Conservation (phyloP, 2,329 filamentous ascomycete genomes). For the Penicillium expansum region DNA sequence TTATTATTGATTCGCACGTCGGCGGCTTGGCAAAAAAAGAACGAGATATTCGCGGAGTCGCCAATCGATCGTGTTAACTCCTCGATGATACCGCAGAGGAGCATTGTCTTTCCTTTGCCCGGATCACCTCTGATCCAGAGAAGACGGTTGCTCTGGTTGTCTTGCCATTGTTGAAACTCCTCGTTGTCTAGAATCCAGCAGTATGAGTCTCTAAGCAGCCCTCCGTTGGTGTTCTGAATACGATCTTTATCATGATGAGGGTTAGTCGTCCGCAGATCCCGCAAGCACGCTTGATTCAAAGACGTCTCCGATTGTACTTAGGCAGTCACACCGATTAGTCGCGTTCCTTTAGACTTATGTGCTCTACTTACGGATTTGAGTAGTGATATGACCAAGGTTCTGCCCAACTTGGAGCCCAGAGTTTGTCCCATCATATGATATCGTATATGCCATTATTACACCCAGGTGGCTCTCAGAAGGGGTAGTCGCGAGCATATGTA, state of each 20-base stretch:
- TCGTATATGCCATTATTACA: too few relatives aligned
- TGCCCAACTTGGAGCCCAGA: too few relatives aligned
- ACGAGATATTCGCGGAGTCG: not conserved
- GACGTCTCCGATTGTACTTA: too few relatives aligned
- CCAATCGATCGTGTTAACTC: constrained; percentile 9
- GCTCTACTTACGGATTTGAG: too few relatives aligned
- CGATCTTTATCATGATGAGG: constrained; percentile 21
- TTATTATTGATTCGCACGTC: constrained; percentile 42
- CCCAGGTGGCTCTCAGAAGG: too few relatives aligned
- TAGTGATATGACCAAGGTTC: too few relatives aligned
- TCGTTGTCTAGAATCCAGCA: constrained; percentile 22
- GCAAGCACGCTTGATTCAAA: constrained; percentile 4
- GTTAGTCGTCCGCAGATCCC: constrained; percentile 10
- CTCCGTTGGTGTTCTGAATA: constrained; percentile 22
- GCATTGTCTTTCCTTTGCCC: constrained; percentile 30
- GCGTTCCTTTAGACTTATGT: too few relatives aligned
- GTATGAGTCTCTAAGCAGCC: constrained; percentile 15
- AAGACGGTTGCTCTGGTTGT: not conserved
- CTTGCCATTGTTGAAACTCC: too few relatives aligned
- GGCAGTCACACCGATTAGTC: too few relatives aligned
- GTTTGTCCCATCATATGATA: too few relatives aligned
- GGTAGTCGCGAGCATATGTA: too few relatives aligned
- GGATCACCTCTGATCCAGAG: constrained; percentile 26
- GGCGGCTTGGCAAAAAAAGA: constrained; percentile 43
- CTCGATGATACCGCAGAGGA: constrained; percentile 24